Evolutionary conservation across 805 yeast species (phyloP), one percentile per base, ranked within the genome.

Genomic region (Metschnikowia continentalis): DNA sequence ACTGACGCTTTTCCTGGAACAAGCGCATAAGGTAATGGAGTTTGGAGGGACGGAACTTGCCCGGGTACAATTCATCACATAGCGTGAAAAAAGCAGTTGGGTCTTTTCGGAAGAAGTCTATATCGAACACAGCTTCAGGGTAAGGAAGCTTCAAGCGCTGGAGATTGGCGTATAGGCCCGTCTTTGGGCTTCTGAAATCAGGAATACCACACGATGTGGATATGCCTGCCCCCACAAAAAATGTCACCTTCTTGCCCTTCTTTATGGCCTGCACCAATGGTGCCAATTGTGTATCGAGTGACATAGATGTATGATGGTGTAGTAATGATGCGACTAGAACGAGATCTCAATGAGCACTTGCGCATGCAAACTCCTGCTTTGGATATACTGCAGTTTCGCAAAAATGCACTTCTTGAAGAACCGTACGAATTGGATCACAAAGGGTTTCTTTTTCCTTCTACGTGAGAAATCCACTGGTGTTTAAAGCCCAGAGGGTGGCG

Each of bases 131-230:
- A 0, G 97, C 97, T 64, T 92, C 99, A 0, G 97, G 94, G 64
- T 81, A 90, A 5, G 98, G 98, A 45, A 92, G 71, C 35, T 88
- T 77, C 36, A 91, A 74, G 55, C 81, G 76, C 19, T 85, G 76
- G 47, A 92, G 72, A 64, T 92, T 92, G 55, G 90, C 81, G 61
- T 92, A 92, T 6, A 92, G 76, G 0, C 96, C 96, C 1, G 98
- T 92, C 40, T 82, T 79, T 0, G 97, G 97, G 17, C 95, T 83
- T 58, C 98, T 75, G 66, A 92, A 92, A 66, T 92, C 99, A 0
- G 98, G 99, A 42, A 91, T 92, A 0, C 98, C 99, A 43, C 96
- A 90, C 2, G 88, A 75, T 0, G 98, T 92, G 2, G 97, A 89
- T 37, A 90, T 83, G 1, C 99, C 99, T 0, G 99, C 99, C 1